Conservation (phyloP, 805 yeast species). For the Kodamaea laetipori region DNA sequence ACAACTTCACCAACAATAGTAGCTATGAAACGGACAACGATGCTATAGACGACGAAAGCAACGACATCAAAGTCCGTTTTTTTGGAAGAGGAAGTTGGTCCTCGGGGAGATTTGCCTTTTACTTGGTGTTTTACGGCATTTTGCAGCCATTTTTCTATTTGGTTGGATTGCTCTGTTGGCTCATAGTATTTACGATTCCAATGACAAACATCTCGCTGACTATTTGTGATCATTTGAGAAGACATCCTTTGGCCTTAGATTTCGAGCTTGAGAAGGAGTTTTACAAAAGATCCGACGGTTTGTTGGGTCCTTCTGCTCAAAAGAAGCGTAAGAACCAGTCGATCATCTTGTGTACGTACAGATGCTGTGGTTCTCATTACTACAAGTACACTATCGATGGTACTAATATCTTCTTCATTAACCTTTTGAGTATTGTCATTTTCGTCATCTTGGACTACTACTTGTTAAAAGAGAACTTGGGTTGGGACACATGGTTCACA, state of each 20-base stretch:
- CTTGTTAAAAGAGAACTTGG: slow-evolving; percentile 50
- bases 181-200: slow-evolving; percentile 86
- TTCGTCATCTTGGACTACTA: slow-evolving; percentile 82
- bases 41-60: slow-evolving; percentile 19
- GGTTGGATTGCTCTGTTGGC: slow-evolving; percentile 70
- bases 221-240: slow-evolving; percentile 73
- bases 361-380: slow-evolving; percentile 90
- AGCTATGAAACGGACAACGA: slow-evolving; percentile 11
- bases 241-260: slow-evolving; percentile 88
- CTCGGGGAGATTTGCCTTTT: slow-evolving; percentile 77
- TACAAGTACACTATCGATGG: slow-evolving; percentile 97
- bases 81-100: slow-evolving; percentile 96
- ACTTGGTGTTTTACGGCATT: slow-evolving; percentile 63
- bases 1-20: neutral
- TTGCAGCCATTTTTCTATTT: slow-evolving; percentile 66
- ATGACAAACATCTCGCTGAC: slow-evolving; percentile 80
- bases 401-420: slow-evolving; percentile 89
- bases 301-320: slow-evolving; percentile 14
- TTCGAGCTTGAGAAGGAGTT: slow-evolving; percentile 61
- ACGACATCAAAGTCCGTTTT: slow-evolving; percentile 52
- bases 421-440: slow-evolving; percentile 73
- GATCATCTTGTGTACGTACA: slow-evolving; percentile 83
- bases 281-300: slow-evolving; percentile 31
- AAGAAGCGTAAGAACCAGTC: slow-evolving; percentile 50
- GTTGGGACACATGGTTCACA: slow-evolving; percentile 48